Conservation (phyloP, 495 filamentous ascomycete genomes). For the Penicillium canescens region DNA sequence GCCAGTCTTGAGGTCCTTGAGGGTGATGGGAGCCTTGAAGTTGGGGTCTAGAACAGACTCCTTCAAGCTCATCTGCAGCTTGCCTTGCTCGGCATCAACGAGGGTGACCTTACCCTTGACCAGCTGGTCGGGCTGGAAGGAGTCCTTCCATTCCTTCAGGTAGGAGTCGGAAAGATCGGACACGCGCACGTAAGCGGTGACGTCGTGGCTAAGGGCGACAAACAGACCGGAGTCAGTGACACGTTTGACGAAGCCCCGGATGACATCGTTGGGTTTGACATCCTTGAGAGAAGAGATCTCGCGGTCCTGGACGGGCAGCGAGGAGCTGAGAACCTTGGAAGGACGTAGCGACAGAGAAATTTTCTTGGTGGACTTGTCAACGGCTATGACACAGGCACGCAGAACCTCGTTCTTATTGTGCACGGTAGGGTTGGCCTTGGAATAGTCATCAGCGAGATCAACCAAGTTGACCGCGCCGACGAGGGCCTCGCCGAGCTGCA, state of each 20-base stretch:
- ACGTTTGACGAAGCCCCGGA: conserved; percentile 87
- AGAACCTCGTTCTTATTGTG: conserved; percentile 82
- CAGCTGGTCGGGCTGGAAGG: conserved; percentile 81
- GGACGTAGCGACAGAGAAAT: conserved; percentile 79
- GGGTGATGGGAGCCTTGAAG: conserved; percentile 66
- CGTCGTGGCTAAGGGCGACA: conserved; percentile 70
- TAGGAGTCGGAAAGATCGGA: conserved; percentile 87
- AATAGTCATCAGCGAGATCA: conserved; percentile 85
- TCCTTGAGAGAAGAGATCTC: conserved; percentile 70
- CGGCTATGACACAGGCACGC: conserved; percentile 74
- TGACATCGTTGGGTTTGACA: conserved; percentile 73
- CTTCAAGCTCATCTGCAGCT: conserved; percentile 84
- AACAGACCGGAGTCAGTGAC: conserved; percentile 86
- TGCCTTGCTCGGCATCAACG: conserved; percentile 62
- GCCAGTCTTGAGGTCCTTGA: conserved; percentile 72
- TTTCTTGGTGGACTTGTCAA: conserved; percentile 83
- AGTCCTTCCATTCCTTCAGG: conserved; percentile 94
- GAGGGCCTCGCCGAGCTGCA: conserved; percentile 77
- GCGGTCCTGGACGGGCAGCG: conserved; percentile 76
- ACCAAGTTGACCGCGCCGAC: conserved; percentile 73
- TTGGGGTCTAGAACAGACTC: conserved; percentile 77
- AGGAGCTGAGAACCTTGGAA: conserved; percentile 84
- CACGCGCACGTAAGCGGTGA: conserved; percentile 81
- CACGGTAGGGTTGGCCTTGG: conserved; percentile 63
- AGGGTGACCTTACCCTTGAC: conserved; percentile 81